phyloP scores from a whole-genome alignment of 805 yeast genomes.

The Kodamaea nitidulidarum region DNA sequence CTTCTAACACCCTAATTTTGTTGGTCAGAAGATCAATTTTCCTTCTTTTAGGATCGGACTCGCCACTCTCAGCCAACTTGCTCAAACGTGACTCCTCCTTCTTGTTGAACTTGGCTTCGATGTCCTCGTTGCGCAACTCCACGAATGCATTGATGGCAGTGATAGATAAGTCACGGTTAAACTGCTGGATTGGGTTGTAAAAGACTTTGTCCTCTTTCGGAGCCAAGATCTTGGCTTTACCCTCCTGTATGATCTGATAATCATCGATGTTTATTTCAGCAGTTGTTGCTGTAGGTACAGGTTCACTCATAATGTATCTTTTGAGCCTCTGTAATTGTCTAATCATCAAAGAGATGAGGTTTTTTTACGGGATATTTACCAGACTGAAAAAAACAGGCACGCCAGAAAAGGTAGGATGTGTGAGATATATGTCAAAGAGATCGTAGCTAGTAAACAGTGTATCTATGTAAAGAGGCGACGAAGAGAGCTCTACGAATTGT shows the following conservation, averaged over 20 bases:
- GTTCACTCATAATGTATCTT: constrained; percentile 4
- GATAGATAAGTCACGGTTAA: constrained; percentile 87
- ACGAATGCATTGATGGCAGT: constrained; percentile 86
- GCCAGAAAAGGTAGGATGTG: too few relatives aligned
- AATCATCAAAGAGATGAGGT: constrained; percentile 5
- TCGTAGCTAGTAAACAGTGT: too few relatives aligned
- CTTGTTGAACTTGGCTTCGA: constrained; percentile 23
- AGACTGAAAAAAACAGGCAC: too few relatives aligned
- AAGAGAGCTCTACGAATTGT: too few relatives aligned
- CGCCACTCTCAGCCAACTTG: constrained; percentile 3
- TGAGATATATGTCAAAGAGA: too few relatives aligned
- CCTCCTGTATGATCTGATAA: constrained; percentile 54
- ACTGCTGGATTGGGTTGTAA: constrained; percentile 95
- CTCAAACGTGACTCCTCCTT: constrained; percentile 15
- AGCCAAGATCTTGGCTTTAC: constrained; percentile 75
- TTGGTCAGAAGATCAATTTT: constrained; percentile 9
- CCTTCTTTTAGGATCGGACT: constrained; percentile 13
- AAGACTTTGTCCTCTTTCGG: constrained; percentile 83
- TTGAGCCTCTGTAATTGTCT: constrained; percentile 6
- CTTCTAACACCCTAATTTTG: constrained; percentile 70
- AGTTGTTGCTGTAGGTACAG: constrained; percentile 4
- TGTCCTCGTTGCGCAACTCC: constrained; percentile 47
- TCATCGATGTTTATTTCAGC: constrained; percentile 21
- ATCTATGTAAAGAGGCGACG: too few relatives aligned
- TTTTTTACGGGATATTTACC: neutral